Conservation (phyloP, 2,329 filamentous ascomycete species). For the Fusarium sp. region DNA sequence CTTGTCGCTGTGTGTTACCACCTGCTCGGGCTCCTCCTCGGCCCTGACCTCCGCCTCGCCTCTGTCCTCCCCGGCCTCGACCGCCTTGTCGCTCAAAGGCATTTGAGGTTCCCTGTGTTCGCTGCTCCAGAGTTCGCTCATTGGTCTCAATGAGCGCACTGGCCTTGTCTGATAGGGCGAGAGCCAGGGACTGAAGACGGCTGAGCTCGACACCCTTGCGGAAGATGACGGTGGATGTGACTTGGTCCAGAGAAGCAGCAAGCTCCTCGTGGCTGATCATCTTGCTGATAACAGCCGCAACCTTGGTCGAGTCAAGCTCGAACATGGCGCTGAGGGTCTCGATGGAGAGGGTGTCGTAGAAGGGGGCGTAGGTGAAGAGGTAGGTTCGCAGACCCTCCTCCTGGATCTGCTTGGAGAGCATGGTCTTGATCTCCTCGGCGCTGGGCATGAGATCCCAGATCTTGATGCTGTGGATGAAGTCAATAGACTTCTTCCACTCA, state of each 20-base stretch:
- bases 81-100: conserved; percentile 95
- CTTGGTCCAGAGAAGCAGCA: conserved; percentile 95
- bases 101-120: conserved; percentile 95
- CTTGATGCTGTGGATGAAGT: conserved; percentile 97
- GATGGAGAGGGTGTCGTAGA: conserved; percentile 96
- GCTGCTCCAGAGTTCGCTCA: conserved; percentile 96
- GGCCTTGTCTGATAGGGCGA: conserved; percentile 96
- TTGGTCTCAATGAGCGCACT: conserved; percentile 96
- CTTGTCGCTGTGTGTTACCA: conserved; percentile 74
- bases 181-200: conserved; percentile 92
- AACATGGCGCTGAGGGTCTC: conserved; percentile 93
- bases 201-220: conserved; percentile 99
- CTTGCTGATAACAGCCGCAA: conserved; percentile 95
- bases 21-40: conserved; percentile 72
- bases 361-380: conserved; percentile 98
- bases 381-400: conserved; percentile 98
- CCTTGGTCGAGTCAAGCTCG: conserved; percentile 91
- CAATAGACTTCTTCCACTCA: conserved; percentile 97
- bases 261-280: conserved; percentile 99
- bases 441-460: conserved; percentile 99
- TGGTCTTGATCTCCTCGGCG: conserved; percentile 92
- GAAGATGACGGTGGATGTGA: conserved; percentile 98
- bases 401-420: conserved; percentile 98
- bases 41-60: conserved; percentile 73
- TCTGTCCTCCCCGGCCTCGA: conserved; percentile 77